Conservation (phyloP, 192 early-diverging fungal genomes). For the Linnemannia elongata region DNA sequence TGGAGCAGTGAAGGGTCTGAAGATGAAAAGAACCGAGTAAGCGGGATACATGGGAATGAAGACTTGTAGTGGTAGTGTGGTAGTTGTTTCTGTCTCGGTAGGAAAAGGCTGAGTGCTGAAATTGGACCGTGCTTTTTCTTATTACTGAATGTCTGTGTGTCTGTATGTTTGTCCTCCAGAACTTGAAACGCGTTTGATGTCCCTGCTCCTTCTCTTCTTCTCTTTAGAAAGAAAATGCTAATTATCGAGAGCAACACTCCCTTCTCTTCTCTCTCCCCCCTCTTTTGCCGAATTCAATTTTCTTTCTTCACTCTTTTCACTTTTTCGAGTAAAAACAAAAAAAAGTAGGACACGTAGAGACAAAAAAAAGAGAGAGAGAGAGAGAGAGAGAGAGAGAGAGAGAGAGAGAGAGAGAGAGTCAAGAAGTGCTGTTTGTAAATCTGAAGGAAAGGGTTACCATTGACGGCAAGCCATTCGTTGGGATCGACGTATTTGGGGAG, state of each 20-base stretch:
- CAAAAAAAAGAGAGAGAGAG: too few species aligned
- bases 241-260: background rate
- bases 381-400: too few species aligned
- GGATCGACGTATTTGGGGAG: conserved; percentile 92
- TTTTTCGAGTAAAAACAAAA: background rate
- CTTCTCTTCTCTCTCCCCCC: background rate
- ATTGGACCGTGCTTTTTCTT: background rate
- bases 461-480: conserved; percentile 95
- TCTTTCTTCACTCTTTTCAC: background rate
- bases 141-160: background rate
- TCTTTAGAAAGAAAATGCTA: background rate
- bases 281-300: conserved; percentile 3
- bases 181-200: conserved; percentile 31
- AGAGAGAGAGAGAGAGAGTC: background rate
- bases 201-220: background rate
- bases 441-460: conserved; percentile 58
- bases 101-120: background rate
- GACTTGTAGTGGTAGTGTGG: background rate
- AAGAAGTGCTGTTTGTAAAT: background rate
- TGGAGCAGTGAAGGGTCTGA: background rate
- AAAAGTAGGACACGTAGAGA: background rate
- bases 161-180: conserved; percentile 1
- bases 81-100: background rate
- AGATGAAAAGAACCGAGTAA: background rate
- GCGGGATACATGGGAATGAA: background rate